These are phyloP conservation scores for Dionaea muscipula DNA, from an alignment of 179 eudicot genomes.

Conservation along the genomic window DNA sequence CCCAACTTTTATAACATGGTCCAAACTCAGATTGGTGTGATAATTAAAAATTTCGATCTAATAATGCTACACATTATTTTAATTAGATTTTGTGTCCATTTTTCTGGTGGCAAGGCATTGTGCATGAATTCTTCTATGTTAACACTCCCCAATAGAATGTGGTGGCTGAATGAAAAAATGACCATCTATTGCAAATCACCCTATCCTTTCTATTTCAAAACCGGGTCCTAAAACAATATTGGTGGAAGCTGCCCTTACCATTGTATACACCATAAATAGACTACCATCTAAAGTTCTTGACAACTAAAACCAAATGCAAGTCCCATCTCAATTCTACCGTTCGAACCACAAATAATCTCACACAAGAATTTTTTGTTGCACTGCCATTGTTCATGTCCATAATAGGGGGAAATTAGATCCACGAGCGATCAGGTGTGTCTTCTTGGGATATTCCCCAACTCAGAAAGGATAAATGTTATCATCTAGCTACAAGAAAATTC, in stretches of 20 bases:
- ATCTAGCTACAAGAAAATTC: too few relatives aligned
- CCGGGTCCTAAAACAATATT: neutral
- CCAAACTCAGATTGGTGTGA: neutral
- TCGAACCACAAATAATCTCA: neutral
- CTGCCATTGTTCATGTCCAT: constrained; percentile 1
- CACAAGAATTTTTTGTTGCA: neutral
- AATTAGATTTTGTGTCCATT: neutral
- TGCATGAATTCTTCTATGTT: constrained; percentile 2
- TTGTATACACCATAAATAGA: neutral
- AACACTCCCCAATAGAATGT: constrained; percentile 5
- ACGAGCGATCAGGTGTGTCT: neutral
- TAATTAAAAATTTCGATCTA: neutral
- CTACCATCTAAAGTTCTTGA: neutral
- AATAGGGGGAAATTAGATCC: constrained; percentile 1
- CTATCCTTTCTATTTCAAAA: constrained; percentile 1
- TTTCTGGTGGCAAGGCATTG: neutral
- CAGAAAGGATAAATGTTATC: constrained; percentile 7
- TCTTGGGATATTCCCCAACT: constrained; percentile 1
- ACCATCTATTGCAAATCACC: neutral
- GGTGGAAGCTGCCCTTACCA: neutral
- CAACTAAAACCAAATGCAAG: neutral
- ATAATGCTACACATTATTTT: constrained; percentile 1
- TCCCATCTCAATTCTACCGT: neutral
- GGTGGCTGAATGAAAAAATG: constrained; percentile 2
- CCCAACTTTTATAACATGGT: neutral